These are phyloP conservation scores for Trichophyton equinum DNA, from an alignment of 2,329 filamentous ascomycete species.

Conservation along the genomic window DNA sequence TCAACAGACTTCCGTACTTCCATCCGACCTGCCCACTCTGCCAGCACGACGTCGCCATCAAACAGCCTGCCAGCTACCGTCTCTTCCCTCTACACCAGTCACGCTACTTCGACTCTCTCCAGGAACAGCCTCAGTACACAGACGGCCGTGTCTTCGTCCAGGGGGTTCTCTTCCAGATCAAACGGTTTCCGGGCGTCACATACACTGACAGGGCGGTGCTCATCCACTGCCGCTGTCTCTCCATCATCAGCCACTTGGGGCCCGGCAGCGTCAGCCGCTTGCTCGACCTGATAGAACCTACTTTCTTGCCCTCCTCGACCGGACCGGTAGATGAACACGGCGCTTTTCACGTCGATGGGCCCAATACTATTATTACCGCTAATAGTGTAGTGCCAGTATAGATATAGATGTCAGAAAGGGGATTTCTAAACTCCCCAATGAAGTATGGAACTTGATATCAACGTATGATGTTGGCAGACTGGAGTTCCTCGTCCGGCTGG, in stretches of 20 bases:
- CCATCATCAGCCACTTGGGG: background rate
- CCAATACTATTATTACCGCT: too few relatives aligned
- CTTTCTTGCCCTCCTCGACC: background rate
- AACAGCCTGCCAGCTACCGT: background rate
- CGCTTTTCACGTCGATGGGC: background rate
- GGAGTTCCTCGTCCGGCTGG: background rate
- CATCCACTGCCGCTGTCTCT: slow-evolving; percentile 7
- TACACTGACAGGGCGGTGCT: slow-evolving; percentile 1
- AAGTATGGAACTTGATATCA: slow-evolving; percentile 4
- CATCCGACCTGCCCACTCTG: slow-evolving; percentile 3
- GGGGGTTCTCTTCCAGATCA: background rate
- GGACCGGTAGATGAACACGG: background rate
- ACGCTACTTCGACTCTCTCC: background rate
- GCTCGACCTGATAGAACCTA: slow-evolving; percentile 6
- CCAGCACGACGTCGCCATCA: slow-evolving; percentile 1
- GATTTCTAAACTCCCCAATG: background rate
- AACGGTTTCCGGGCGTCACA: background rate
- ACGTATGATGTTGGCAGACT: background rate
- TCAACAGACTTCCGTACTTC: background rate
- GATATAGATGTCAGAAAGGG: background rate
- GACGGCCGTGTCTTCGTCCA: background rate
- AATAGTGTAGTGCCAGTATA: background rate
- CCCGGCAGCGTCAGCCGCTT: background rate
- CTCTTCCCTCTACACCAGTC: background rate
- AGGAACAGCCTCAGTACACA: background rate